phyloP scores from a whole-genome alignment of 371 early-diverging fungal genomes.

The Apophysomyces elegans region DNA sequence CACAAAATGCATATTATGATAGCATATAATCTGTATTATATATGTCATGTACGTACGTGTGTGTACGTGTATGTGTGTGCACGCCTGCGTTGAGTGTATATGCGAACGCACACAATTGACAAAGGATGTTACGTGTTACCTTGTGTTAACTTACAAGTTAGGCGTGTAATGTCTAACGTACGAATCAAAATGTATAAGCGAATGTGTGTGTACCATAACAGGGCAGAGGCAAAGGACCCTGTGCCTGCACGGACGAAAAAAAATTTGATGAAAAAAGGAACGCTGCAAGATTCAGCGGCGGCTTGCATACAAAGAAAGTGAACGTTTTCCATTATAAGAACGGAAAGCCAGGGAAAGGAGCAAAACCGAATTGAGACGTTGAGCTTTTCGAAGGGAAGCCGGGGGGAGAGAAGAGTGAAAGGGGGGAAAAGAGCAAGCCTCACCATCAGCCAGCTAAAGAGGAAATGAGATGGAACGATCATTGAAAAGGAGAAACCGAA shows the following conservation, averaged over 20 bases:
- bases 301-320: slow-evolving; percentile 4
- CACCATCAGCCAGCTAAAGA: slow-evolving; percentile 5
- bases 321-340: neutral
- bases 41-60: too few relatives aligned
- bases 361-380: neutral
- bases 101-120: too few relatives aligned
- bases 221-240: slow-evolving; percentile 2
- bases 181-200: neutral
- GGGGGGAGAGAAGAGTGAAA: neutral
- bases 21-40: neutral
- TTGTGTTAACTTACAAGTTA: neutral
- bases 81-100: too few relatives aligned
- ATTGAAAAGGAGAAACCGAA: neutral
- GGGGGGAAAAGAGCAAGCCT: neutral
- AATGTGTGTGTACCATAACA: neutral
- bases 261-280: neutral
- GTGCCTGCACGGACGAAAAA: slow-evolving; percentile 4
- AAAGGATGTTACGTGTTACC: too few relatives aligned
- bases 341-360: neutral
- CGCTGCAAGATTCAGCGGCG: slow-evolving; percentile 9
- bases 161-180: neutral
- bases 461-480: slow-evolving; percentile 2
- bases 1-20: neutral
- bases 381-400: neutral
- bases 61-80: too few relatives aligned